Evolutionary conservation across 106 monocot species (phyloP).

Genomic region (Acorus calamus): DNA sequence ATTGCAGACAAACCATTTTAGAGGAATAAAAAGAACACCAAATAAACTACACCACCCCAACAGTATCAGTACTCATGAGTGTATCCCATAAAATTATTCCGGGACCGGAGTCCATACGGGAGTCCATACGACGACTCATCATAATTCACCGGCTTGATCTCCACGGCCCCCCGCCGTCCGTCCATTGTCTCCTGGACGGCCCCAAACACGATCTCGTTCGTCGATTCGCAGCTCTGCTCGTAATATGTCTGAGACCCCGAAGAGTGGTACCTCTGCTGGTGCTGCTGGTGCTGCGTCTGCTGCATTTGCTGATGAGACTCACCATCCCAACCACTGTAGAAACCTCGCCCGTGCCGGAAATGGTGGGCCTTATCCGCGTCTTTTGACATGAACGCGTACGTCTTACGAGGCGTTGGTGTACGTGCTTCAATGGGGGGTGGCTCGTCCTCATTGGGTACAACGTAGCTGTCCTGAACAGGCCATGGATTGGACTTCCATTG

Average conservation of each 20-base stretch:
- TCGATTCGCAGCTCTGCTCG: conserved; percentile 72
- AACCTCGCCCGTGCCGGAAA: conserved; percentile 48
- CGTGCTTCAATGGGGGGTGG: conserved; percentile 57
- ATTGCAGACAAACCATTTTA: no score
- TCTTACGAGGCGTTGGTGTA: conserved; percentile 65
- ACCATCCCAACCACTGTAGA: conserved; percentile 48
- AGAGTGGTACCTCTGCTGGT: conserved; percentile 70
- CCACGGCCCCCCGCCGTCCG: conserved; percentile 31
- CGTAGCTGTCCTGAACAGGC: conserved; percentile 77
- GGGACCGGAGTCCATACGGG: conserved; percentile 53
- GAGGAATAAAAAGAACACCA: no score
- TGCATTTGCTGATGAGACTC: conserved; percentile 19
- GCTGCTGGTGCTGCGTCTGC: conserved; percentile 40
- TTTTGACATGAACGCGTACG: conserved; percentile 90
- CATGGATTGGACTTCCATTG: conserved; percentile 29
- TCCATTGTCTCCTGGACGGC: conserved; percentile 75
- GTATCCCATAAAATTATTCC: conserved; percentile 43
- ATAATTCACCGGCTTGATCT: conserved; percentile 76
- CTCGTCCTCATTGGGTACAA: conserved; percentile 67
- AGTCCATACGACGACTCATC: conserved; percentile 49
- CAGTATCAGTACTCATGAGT: conserved; percentile 23
- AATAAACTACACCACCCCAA: no score
- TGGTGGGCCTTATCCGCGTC: conserved; percentile 77
- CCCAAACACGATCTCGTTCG: conserved; percentile 93
- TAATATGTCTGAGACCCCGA: conserved; percentile 75